These are phyloP conservation scores for Lathyrus aphaca DNA, from an alignment of 306 rosid species.

Conservation along the genomic window DNA sequence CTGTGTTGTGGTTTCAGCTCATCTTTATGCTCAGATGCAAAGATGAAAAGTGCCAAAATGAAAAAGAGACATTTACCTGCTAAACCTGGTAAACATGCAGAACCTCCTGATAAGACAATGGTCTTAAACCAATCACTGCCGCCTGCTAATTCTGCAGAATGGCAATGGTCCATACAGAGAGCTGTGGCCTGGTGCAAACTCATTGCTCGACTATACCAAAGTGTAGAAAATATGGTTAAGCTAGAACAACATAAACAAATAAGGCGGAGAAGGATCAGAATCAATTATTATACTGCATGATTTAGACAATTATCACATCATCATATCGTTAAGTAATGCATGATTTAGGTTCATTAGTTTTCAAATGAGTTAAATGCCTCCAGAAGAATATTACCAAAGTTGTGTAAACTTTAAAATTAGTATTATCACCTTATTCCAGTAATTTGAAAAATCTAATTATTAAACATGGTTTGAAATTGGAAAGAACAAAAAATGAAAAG, in stretches of 20 bases:
- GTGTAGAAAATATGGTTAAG: slow-evolving; percentile 31
- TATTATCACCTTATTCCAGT: background rate
- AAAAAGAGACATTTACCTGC: slow-evolving; percentile 57
- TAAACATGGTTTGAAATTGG: slow-evolving; percentile 5
- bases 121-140: slow-evolving; percentile 82
- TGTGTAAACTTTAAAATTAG: background rate
- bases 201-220: slow-evolving; percentile 69
- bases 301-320: slow-evolving; percentile 4
- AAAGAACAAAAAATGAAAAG: background rate
- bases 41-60: background rate
- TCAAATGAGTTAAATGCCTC: background rate
- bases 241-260: slow-evolving; percentile 12
- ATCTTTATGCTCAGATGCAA: slow-evolving; percentile 16
- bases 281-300: background rate
- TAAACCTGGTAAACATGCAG: slow-evolving; percentile 87
- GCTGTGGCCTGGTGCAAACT: slow-evolving; percentile 91
- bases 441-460: background rate
- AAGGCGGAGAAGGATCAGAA: background rate
- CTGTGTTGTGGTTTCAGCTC: slow-evolving; percentile 5
- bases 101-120: slow-evolving; percentile 76
- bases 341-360: slow-evolving; percentile 3
- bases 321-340: background rate
- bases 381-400: background rate
- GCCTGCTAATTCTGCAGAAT: slow-evolving; percentile 61
- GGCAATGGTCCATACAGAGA: slow-evolving; percentile 86